Conservation (phyloP, 805 yeast species). For the Ogataea trehaloabstinens region DNA sequence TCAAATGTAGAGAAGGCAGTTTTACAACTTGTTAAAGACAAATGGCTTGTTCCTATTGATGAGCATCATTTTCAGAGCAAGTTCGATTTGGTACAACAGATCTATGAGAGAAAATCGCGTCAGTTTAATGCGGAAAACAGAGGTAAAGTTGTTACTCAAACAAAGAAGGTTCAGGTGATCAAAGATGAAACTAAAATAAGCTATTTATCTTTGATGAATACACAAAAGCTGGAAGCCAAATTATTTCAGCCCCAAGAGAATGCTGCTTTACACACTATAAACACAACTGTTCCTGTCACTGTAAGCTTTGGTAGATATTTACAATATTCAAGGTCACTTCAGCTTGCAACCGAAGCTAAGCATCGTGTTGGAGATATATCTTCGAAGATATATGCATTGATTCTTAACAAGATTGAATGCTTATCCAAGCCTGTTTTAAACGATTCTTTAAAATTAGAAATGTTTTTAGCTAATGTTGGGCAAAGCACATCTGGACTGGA, state of each 20-base stretch:
- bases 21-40: conserved; percentile 44
- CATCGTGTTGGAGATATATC: conserved; percentile 71
- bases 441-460: conserved; percentile 24
- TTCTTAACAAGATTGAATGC: conserved; percentile 58
- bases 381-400: conserved; percentile 58
- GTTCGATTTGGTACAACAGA: conserved; percentile 30
- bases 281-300: conserved; percentile 50
- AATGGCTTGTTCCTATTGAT: conserved; percentile 50
- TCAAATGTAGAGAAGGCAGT: conserved; percentile 38
- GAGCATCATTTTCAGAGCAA: conserved; percentile 29
- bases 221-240: conserved; percentile 11
- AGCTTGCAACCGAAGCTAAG: conserved; percentile 59
- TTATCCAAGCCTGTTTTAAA: conserved; percentile 39
- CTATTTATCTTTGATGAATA: conserved; percentile 12
- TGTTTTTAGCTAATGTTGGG: conserved; percentile 31
- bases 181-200: conserved; percentile 49
- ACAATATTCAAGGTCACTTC: conserved; percentile 61
- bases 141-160: conserved; percentile 43
- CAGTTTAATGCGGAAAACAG: conserved; percentile 29
- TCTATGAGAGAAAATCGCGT: conserved; percentile 39
- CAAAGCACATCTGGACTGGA: conserved; percentile 32
- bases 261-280: conserved; percentile 38
- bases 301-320: conserved; percentile 67
- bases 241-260: conserved; percentile 9
- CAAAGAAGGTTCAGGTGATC: conserved; percentile 59